These are phyloP conservation scores for Bruguiera hainesii DNA, from an alignment of 441 rosid genomes.

Conservation along the genomic window DNA sequence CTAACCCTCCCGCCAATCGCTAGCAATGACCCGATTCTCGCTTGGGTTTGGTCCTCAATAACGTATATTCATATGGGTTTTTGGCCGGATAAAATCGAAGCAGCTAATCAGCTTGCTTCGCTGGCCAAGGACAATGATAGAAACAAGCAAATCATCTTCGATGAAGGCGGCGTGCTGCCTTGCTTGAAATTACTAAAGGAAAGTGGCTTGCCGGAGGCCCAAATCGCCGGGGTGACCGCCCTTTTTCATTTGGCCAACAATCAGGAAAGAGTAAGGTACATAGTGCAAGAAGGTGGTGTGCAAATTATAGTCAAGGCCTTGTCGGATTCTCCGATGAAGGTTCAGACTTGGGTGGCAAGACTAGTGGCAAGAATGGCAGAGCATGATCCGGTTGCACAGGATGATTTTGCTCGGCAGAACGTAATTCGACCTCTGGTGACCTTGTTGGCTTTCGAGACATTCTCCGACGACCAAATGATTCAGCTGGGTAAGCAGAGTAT, in stretches of 20 bases:
- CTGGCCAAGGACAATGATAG: slow-evolving; percentile 53
- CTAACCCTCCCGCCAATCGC: slow-evolving; percentile 62
- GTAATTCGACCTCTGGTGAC: slow-evolving; percentile 50
- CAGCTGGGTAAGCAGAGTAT: slow-evolving; percentile 35
- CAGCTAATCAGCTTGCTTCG: slow-evolving; percentile 48
- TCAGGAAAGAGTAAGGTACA: slow-evolving; percentile 36
- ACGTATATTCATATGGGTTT: slow-evolving; percentile 40
- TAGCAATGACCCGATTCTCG: slow-evolving; percentile 64
- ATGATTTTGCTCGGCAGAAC: slow-evolving; percentile 53
- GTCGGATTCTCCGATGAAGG: slow-evolving; percentile 43
- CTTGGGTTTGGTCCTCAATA: slow-evolving; percentile 66
- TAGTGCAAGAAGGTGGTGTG: slow-evolving; percentile 40
- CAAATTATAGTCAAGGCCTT: slow-evolving; percentile 45
- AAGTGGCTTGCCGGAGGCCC: slow-evolving; percentile 41
- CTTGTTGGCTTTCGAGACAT: slow-evolving; percentile 44
- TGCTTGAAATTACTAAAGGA: slow-evolving; percentile 52
- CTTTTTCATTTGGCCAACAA: slow-evolving; percentile 39
- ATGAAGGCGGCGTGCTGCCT: slow-evolving; percentile 53
- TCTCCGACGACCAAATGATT: slow-evolving; percentile 31
- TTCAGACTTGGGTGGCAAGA: slow-evolving; percentile 40
- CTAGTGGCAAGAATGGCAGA: slow-evolving; percentile 56
- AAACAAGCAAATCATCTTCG: slow-evolving; percentile 55
- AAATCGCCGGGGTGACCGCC: slow-evolving; percentile 44
- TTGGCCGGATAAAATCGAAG: slow-evolving; percentile 40
- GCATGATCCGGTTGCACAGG: slow-evolving; percentile 38